These are phyloP conservation scores for Aspergillus indologenus DNA, from an alignment of 495 filamentous ascomycete species.

Conservation along the genomic window DNA sequence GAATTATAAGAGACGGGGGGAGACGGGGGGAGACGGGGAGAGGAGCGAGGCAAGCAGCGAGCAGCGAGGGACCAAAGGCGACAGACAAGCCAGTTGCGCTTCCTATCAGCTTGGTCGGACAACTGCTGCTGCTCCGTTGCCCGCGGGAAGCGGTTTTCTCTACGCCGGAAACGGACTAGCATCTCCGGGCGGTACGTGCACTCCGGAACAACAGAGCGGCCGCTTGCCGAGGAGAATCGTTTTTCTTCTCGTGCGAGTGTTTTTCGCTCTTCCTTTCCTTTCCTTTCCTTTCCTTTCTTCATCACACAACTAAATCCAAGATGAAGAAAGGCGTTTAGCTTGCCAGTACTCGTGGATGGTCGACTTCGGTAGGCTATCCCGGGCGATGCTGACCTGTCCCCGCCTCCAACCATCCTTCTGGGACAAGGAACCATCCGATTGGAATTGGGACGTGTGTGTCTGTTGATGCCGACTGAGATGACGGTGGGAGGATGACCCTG, in stretches of 20 bases:
- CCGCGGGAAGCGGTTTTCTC: slow-evolving; percentile 42
- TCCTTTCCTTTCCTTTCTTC: slow-evolving; percentile 28
- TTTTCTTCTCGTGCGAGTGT: slow-evolving; percentile 4
- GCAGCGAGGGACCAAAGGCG: neutral
- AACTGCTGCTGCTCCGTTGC: slow-evolving; percentile 30
- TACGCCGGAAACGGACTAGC: slow-evolving; percentile 26
- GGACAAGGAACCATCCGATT: slow-evolving; percentile 48
- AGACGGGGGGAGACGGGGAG: neutral
- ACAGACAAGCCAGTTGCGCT: slow-evolving; percentile 13
- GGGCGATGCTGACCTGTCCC: slow-evolving; percentile 53
- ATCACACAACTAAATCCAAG: slow-evolving; percentile 57
- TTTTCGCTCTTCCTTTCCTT: neutral
- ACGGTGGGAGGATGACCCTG: neutral
- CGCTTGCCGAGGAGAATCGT: slow-evolving; percentile 20
- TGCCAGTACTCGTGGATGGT: slow-evolving; percentile 44
- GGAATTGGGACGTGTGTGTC: slow-evolving; percentile 36
- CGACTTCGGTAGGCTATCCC: slow-evolving; percentile 32
- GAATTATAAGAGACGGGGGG: slow-evolving; percentile 8
- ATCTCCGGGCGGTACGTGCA: slow-evolving; percentile 35
- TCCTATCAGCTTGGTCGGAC: slow-evolving; percentile 21
- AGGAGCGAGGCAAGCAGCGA: too few relatives aligned
- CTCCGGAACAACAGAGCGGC: slow-evolving; percentile 8
- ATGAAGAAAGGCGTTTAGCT: slow-evolving; percentile 50
- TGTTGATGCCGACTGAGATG: slow-evolving; percentile 1
- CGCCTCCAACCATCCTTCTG: slow-evolving; percentile 48